Evolutionary conservation across 257 asterid genomes (phyloP), one percentile per base, ranked within the genome.

Genomic region (Solanum medicagineum): DNA sequence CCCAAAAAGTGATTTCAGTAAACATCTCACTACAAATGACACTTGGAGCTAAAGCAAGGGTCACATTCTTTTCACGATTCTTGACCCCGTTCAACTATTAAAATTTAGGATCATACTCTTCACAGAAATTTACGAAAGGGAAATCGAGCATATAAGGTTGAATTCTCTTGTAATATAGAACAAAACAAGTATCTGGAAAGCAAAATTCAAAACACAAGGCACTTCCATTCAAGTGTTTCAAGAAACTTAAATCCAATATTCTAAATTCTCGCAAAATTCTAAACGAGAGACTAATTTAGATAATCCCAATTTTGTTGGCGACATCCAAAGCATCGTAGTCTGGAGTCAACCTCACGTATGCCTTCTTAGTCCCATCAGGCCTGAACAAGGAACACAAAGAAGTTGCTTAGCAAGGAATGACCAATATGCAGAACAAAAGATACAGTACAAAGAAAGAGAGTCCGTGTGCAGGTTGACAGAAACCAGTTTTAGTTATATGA

Each of bases 261-360:
- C 79, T 85, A 89, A 87, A 45, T 54, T 56, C 71, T 85, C 77
- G 4, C 20, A 84, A 56, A 73, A 83, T 66, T 14, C 85, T 86
- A 86, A 88, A 85, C 79, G 75, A 80, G 60, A 8, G 7, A 22
- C 66, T 47, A 10, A 73, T 79, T 91, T 92, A 90, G 90, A 92
- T 91, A 17, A 92, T 92, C 47, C 92, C 93, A 8, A 92, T 92
- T 81, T 92, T 92, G 91, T 92, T 92, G 6, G 95, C 95, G 2
- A 92, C 93, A 36, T 92, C 93, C 71, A 91, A 85, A 56, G 95
- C 95, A 87, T 92, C 93, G 49, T 88, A 91, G 84, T 92, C 93
- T 8, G 93, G 95, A 13, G 93, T 92, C 89, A 92, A 86, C 88
- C 92, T 88, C 53, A 91, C 94, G 65, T 91, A 91, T 8, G 92